Evolutionary conservation across 1,139 yeast species (phyloP), one percentile per base, ranked within the genome.

Genomic region (Maudiozyma humilis): DNA sequence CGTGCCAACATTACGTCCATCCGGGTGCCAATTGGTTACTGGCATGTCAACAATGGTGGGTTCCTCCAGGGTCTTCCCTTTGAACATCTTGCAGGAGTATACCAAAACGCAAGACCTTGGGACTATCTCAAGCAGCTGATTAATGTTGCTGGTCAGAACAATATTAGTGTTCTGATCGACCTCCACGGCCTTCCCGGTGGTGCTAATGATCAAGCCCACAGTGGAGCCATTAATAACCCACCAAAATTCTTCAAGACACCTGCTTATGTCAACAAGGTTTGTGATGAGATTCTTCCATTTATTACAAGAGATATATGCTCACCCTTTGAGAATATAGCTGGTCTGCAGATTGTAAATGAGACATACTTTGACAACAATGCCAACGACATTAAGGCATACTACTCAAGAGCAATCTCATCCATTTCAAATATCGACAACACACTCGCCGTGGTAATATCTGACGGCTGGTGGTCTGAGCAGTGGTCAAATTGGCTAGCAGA

Each of bases 161-260:
- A 73, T 23, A 89, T 91, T 49, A 83, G 88, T 8, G 80, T 89
- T 1, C 57, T 91, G 46, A 74, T 89, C 10, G 98, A 91, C 63
- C 59, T 91, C 38, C 98, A 91, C 63, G 96, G 85, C 0, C 64
- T 91, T 23, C 97, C 96, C 2, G 88, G 86, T 12, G 96, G 96
- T 36, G 97, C 96, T 25, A 91, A 91, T 59, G 76, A 78, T 0
- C 82, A 81, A 23, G 78, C 81, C 46, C 97, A 89, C 61, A 79
- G 93, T 55, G 98, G 97, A 6, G 42, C 75, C 75, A 2, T 61
- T 63, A 27, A 82, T 87, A n/a, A 81, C 68, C 15, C 81, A 79
- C 59, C 89, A 86, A 86, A 61, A 53, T 43, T 68, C 70, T 46
- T 64, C 67, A n/a, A 58, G 60, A 40, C 62, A 65, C 36, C 78